Base-by-base conservation (phyloP, 2,329 filamentous ascomycete species). In the Pseudogymnoascus sp. region DNA sequence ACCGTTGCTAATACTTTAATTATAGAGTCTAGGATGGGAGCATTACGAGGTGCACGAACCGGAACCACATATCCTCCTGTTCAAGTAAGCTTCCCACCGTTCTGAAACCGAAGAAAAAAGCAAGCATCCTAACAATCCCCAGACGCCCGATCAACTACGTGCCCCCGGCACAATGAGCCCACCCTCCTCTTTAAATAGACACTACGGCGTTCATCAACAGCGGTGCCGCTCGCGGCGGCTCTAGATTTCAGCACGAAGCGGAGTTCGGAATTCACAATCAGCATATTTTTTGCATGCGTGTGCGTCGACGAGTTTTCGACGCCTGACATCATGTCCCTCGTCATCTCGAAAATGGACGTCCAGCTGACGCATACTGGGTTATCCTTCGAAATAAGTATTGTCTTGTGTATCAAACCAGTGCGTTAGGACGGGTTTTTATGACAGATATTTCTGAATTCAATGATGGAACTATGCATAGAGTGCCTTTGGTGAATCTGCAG, bases 31-130 rank as follows among this genome's bases (percentile, higher is more conserved):
- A 72, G 95, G 95, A 64, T 99, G 95, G 95, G 93, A 97, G 76
- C 95, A 99, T 77, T 99, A 99, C 75, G 95, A 99, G 77, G 95
- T 99, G 62, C 95, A 99, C 76, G 95, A 97, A 77, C 95, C 95
- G 46, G 95, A 99, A 79, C 95, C 95, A 68, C 95, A 99, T 76
- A 99, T 99, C 72, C 84, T 99, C 63, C 85, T 99, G 34, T 99
- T 99, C 85, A 99, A 99, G 93, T 97, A 80, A 34, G 49, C 49
- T 34, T 34, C 9, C 28, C 28, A 56, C 49, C 49, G 7, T n/a
- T 18, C 25, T 56, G 49, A 56, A 56, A 34, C 49, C 23, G 23
- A 34, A 56, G 18, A 34, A 34, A 34, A 31, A 34, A 53, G 8
- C 0, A 56, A 34, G 25, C 28, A 2, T 21, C n/a, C 28, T 56